phyloP scores from a whole-genome alignment of 1,284 basidiomycete species.

The Cutaneotrichosporon curvatum region DNA sequence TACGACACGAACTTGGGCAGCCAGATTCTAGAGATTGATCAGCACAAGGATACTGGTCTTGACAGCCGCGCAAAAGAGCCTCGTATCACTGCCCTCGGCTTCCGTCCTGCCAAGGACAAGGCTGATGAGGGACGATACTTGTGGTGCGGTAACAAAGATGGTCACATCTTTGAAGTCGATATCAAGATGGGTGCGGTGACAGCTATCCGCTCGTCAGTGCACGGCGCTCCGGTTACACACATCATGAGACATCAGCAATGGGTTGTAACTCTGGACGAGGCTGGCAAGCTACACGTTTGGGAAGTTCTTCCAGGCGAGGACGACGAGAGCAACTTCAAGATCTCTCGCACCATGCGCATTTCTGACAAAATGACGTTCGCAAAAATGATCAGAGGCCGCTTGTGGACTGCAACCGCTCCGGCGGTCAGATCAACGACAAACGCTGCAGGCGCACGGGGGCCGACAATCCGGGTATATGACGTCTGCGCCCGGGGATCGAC shows the following conservation, averaged over 20 bases:
- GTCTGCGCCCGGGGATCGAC: constrained; percentile 48
- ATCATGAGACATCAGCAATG: constrained; percentile 62
- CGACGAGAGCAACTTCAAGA: constrained; percentile 31
- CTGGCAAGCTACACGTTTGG: constrained; percentile 72
- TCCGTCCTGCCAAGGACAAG: constrained; percentile 54
- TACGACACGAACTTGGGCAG: constrained; percentile 43
- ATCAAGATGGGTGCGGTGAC: constrained; percentile 55
- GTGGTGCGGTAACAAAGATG: constrained; percentile 85
- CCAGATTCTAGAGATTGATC: constrained; percentile 54
- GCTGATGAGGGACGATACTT: constrained; percentile 51
- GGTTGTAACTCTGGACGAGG: constrained; percentile 75
- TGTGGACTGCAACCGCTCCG: constrained; percentile 63
- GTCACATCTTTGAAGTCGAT: constrained; percentile 74
- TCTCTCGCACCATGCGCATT: constrained; percentile 61
- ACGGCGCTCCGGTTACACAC: constrained; percentile 59
- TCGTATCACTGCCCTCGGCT: constrained; percentile 67
- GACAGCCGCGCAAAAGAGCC: constrained; percentile 57
- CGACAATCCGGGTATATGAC: constrained; percentile 72
- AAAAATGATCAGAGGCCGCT: constrained; percentile 60
- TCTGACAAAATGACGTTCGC: constrained; percentile 75
- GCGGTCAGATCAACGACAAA: constrained; percentile 37
- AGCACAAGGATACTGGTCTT: constrained; percentile 53
- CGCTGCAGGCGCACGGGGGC: constrained; percentile 52
- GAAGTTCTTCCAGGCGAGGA: constrained; percentile 25
- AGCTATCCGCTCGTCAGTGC: constrained; percentile 56